Evolutionary conservation across 345 rosid species (phyloP).

Genomic region (Bruguiera sexangula): DNA sequence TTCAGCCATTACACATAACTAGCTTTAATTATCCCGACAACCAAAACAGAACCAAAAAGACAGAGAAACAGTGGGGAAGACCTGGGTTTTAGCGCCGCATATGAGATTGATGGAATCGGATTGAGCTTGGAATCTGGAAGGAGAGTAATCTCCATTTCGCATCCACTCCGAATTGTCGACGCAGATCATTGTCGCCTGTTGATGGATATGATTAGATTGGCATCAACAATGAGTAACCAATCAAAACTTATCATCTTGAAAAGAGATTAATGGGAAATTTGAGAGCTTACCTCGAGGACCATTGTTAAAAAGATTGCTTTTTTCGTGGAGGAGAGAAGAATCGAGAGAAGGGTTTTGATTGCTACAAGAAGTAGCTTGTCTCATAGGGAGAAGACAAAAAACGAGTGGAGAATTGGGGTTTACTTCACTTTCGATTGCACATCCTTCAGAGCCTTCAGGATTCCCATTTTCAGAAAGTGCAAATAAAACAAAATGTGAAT

Average conservation of each 20-base stretch:
- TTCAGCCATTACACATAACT: too few relatives aligned
- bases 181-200: conserved; percentile 65
- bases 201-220: neutral
- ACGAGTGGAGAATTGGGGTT: too few relatives aligned
- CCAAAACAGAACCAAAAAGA: neutral
- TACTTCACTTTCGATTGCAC: too few relatives aligned
- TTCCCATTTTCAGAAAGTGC: too few relatives aligned
- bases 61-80: neutral
- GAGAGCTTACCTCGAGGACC: conserved; percentile 18
- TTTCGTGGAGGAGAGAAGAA: conserved; percentile 8
- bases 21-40: neutral
- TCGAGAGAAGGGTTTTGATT: conserved; percentile 8
- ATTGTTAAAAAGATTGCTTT: conserved; percentile 5
- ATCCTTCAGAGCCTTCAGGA: too few relatives aligned
- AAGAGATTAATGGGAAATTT: neutral
- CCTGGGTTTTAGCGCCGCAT: conserved; percentile 74
- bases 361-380: too few relatives aligned
- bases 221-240: neutral
- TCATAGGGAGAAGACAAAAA: too few relatives aligned
- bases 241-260: neutral
- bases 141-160: conserved; percentile 62
- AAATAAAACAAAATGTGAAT: too few relatives aligned
- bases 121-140: conserved; percentile 60
- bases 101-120: conserved; percentile 57
- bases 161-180: conserved; percentile 70